Conservation (phyloP, 192 early-diverging fungal species). For the Rhizoclosmatium sp. region DNA sequence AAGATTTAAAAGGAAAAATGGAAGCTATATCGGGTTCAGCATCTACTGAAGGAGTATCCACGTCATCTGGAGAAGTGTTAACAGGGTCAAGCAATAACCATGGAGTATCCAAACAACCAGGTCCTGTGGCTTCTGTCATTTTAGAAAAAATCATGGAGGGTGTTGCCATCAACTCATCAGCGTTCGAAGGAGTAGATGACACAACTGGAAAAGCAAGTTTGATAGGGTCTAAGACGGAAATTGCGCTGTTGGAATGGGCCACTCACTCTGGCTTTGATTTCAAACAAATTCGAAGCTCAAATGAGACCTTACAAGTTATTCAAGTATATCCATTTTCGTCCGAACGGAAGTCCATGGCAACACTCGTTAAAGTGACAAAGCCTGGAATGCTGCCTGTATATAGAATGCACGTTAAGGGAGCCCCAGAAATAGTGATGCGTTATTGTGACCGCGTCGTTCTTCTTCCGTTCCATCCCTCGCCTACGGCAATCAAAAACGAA, state of each 20-base stretch:
- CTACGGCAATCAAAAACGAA: slow-evolving; percentile 65
- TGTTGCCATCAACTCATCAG: slow-evolving; percentile 48
- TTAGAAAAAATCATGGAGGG: slow-evolving; percentile 37
- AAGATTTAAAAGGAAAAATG: not conserved
- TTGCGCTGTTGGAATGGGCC: slow-evolving; percentile 85
- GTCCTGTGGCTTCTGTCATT: slow-evolving; percentile 6
- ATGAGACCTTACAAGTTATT: slow-evolving; percentile 53
- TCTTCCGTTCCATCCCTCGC: slow-evolving; percentile 29
- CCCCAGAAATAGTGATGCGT: slow-evolving; percentile 51
- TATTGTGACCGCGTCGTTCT: slow-evolving; percentile 32
- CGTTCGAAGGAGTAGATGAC: slow-evolving; percentile 22
- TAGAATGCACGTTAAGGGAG: slow-evolving; percentile 93
- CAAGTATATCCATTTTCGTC: slow-evolving; percentile 91
- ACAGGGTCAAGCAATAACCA: too few species aligned
- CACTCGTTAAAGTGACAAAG: slow-evolving; percentile 61
- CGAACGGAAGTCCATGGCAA: slow-evolving; percentile 92
- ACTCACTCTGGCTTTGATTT: slow-evolving; percentile 70
- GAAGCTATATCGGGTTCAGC: not conserved
- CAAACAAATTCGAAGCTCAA: slow-evolving; percentile 62
- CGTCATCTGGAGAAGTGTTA: not conserved
- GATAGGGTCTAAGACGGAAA: slow-evolving; percentile 94
- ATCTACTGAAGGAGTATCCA: not conserved
- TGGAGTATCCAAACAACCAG: not conserved
- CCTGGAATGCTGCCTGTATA: slow-evolving; percentile 26
- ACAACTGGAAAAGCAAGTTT: slow-evolving; percentile 47